Conservation (phyloP, 1,284 basidiomycete species). For the Inonotus hispidus region DNA sequence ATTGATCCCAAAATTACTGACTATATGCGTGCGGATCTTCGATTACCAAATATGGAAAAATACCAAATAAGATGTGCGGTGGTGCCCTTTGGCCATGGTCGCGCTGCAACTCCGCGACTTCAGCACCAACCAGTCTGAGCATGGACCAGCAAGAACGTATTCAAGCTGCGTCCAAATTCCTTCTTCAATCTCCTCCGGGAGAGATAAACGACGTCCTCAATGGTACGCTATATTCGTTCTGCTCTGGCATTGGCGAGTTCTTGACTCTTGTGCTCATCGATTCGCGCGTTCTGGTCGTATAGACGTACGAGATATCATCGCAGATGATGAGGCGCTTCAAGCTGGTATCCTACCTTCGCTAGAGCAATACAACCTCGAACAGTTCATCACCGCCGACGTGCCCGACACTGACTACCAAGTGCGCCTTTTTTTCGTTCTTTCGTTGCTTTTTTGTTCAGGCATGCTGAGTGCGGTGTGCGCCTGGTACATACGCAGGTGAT, state of each 20-base stretch:
- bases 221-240: constrained; percentile 41
- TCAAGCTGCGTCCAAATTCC: constrained; percentile 67
- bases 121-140: not conserved
- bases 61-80: too few relatives aligned
- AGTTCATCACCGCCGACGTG: constrained; percentile 81
- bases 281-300: constrained; percentile 18
- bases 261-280: constrained; percentile 6
- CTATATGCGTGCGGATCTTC: constrained; percentile 5
- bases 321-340: constrained; percentile 78
- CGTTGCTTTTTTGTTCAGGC: constrained; percentile 9
- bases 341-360: constrained; percentile 72
- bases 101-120: not conserved
- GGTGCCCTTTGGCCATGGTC: not conserved
- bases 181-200: constrained; percentile 88
- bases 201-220: constrained; percentile 95
- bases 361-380: constrained; percentile 77
- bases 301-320: constrained; percentile 88
- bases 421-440: constrained; percentile 13
- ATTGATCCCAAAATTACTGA: not conserved
- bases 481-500: constrained; percentile 50
- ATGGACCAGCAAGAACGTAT: constrained; percentile 64
- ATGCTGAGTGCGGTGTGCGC: not conserved
- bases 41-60: not conserved
- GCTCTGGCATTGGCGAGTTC: constrained; percentile 4
- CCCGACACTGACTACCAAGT: constrained; percentile 71